Conservation (phyloP, 78 protist species). For the Dictyostelium firmibasis region DNA sequence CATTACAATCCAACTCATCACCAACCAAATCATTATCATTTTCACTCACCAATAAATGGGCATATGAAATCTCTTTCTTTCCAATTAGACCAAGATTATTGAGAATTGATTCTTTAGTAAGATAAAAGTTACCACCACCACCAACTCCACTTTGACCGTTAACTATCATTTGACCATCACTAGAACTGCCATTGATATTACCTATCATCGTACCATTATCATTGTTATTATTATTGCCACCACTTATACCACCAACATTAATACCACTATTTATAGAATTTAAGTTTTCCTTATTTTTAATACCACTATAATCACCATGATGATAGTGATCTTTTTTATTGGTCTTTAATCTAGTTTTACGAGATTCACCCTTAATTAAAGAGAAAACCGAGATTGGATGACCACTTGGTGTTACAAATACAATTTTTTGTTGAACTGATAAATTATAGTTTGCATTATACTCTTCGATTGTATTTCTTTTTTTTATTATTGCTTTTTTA, state of each 20-base stretch:
- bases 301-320: background rate
- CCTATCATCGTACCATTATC: background rate
- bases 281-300: background rate
- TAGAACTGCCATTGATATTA: background rate
- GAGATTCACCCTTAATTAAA: constrained; percentile 29
- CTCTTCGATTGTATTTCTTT: constrained; percentile 49
- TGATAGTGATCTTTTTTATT: background rate
- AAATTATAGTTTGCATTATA: constrained; percentile 33
- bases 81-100: background rate
- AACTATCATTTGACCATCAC: no score
- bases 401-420: constrained; percentile 15
- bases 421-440: constrained; percentile 1
- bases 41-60: background rate
- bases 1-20: constrained; percentile 27
- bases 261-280: background rate
- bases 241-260: background rate
- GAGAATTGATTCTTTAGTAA: background rate
- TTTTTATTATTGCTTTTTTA: background rate
- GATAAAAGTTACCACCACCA: background rate
- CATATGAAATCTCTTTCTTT: constrained; percentile 42
- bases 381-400: constrained; percentile 55
- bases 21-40: background rate
- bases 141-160: background rate
- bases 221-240: background rate
- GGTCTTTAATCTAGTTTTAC: background rate